A percentile compares a stretch with the other conserved stretches of the same genome.
These are phyloP conservation scores for Apiospora sp. DNA, from an alignment of 2,329 filamentous ascomycete species.

Conservation along the genomic window DNA sequence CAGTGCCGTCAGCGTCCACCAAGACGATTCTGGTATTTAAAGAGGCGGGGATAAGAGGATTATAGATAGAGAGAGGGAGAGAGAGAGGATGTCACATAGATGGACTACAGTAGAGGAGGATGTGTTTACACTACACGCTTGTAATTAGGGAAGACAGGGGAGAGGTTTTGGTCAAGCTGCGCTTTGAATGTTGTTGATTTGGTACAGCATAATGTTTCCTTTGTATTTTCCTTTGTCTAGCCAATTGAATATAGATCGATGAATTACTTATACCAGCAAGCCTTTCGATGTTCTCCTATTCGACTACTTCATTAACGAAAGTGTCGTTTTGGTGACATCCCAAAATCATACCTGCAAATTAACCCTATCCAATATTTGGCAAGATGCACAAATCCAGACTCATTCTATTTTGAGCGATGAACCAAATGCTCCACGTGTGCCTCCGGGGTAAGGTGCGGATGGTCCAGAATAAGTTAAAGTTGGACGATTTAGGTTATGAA, in stretches of 20 bases:
- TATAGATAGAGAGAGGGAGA: neutral
- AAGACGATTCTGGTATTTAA: slow-evolving; percentile 44
- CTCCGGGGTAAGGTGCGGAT: too few relatives aligned
- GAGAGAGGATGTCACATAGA: neutral
- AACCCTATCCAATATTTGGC: too few relatives aligned
- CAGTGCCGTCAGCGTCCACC: slow-evolving; percentile 27
- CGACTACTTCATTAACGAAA: neutral
- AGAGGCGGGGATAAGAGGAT: neutral
- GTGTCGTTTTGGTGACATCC: too few relatives aligned
- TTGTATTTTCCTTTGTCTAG: neutral
- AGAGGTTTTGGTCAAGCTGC: neutral
- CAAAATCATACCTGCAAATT: too few relatives aligned
- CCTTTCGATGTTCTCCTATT: neutral
- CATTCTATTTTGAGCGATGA: too few relatives aligned
- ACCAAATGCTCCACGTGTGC: too few relatives aligned
- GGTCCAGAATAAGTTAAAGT: too few relatives aligned
- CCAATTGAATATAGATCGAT: neutral
- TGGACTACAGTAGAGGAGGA: neutral
- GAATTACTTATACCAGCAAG: neutral
- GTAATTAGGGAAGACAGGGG: neutral
- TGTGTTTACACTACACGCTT: neutral
- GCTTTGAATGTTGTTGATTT: neutral
- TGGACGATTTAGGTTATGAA: too few relatives aligned
- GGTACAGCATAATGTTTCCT: neutral
- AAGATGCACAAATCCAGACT: too few relatives aligned